Evolutionary conservation across 2,329 filamentous ascomycete genomes (phyloP), one percentile per base, ranked within the genome.

Genomic region (Penicillium sp.): DNA sequence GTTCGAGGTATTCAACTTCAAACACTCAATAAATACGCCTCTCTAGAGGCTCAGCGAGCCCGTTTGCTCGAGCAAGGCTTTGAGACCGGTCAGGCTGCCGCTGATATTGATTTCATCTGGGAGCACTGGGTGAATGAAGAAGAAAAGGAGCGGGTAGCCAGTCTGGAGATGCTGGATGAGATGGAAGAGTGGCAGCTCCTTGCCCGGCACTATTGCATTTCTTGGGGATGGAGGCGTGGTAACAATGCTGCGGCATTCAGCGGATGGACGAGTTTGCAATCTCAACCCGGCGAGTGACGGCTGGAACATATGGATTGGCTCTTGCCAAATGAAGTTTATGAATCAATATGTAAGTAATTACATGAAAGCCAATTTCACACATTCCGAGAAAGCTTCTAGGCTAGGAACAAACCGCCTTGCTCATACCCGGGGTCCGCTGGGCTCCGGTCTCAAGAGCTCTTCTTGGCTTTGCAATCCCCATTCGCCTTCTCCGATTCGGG

Each of bases 131-230:
- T 96, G 3, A 70, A 73, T 0, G 71, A 81, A 0, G 79, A 79
- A 2, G 94, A 98, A 76, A 93, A 91, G 75, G 88, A 90, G 69
- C 82, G 93, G 50, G 86, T 98, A 1, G 89, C 93, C 63, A 76
- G 79, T 11, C 74, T 97, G 27, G 93, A 99, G 74, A 92, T 95
- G 69, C 76, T 99, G 62, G 95, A 99, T 77, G 95, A 99, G 77
- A 84, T 97, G 24, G 95, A 99, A 76, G 95, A 99, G 78, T 96
- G 95, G 89, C 83, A 89, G 69, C 76, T 99, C 66, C 77, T 99
- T 67, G 91, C 92, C 0, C 86, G 84, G 64, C 95, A 99, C 80
- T 99, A 99, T 70, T 87, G 93, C 63, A 84, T 99, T 44, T 88
- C 87, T 4, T 98, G 94, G 94, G 95, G 88, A 1, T 96, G 90